phyloP scores from a whole-genome alignment of 345 rosid genomes.

The Gossypium bickii region DNA sequence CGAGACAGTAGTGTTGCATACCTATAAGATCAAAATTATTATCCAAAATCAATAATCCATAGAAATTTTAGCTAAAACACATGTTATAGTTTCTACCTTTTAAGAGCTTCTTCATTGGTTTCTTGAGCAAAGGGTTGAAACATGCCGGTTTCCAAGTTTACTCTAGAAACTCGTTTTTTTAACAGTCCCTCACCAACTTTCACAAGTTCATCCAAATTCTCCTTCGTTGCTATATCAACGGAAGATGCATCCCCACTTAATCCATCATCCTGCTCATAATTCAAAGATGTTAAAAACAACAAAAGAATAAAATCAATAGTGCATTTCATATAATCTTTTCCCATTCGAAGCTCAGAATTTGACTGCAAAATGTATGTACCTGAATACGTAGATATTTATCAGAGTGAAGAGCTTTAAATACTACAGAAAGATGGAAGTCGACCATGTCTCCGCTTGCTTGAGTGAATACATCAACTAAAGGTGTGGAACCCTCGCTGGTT shows the following conservation, averaged over 20 bases:
- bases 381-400: constrained; percentile 44
- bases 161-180: constrained; percentile 52
- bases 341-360: background rate
- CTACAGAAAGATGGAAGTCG: constrained; percentile 46
- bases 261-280: constrained; percentile 46
- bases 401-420: constrained; percentile 44
- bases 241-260: constrained; percentile 51
- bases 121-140: constrained; percentile 28
- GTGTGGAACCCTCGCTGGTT: constrained; percentile 40
- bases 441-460: constrained; percentile 68
- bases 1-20: background rate
- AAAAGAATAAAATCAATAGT: background rate
- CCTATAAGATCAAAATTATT: background rate
- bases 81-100: background rate
- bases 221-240: constrained; percentile 53
- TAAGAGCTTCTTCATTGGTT: constrained; percentile 58
- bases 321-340: background rate
- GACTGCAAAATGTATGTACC: constrained; percentile 22
- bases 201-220: constrained; percentile 54
- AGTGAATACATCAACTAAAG: constrained; percentile 48
- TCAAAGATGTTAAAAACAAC: background rate
- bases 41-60: background rate
- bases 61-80: background rate
- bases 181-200: constrained; percentile 52
- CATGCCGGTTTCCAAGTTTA: constrained; percentile 52